These are phyloP conservation scores for Capsella bursapastoris DNA, from an alignment of 345 rosid species.

Conservation along the genomic window DNA sequence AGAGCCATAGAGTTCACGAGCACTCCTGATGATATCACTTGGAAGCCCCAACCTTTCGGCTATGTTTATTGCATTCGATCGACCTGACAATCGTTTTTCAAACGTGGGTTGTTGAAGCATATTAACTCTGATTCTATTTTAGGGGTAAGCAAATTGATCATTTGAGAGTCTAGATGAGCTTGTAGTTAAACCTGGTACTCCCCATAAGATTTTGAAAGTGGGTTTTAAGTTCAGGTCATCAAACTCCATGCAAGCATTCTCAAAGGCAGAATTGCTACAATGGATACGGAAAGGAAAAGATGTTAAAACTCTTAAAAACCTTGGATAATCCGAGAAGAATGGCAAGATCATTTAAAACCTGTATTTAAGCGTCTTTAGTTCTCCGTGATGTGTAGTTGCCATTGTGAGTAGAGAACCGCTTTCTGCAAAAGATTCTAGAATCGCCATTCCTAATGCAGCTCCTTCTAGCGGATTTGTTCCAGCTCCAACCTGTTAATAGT, in stretches of 20 bases:
- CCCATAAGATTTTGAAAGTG: constrained; percentile 94
- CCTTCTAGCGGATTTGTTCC: constrained; percentile 99
- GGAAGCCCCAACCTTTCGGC: constrained; percentile 88
- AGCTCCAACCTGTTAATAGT: constrained; percentile 73
- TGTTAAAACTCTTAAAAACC: constrained; percentile 18
- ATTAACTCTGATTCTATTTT: neutral
- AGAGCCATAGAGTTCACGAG: constrained; percentile 72
- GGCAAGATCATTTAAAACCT: constrained; percentile 51
- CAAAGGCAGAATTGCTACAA: constrained; percentile 73
- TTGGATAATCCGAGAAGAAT: constrained; percentile 5
- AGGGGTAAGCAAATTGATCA: neutral
- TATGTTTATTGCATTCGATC: constrained; percentile 88
- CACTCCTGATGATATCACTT: constrained; percentile 50
- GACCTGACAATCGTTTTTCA: constrained; percentile 55
- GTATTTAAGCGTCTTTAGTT: constrained; percentile 89
- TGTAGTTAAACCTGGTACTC: constrained; percentile 81
- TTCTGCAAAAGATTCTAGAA: constrained; percentile 84
- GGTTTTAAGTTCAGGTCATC: constrained; percentile 88
- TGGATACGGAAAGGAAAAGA: constrained; percentile 19
- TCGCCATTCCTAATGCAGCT: constrained; percentile 91
- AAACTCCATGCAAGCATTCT: constrained; percentile 98
- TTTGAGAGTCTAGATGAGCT: neutral
- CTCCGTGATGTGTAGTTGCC: constrained; percentile 95
- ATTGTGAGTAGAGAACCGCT: constrained; percentile 78
- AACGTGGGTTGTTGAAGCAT: constrained; percentile 10